A percentile compares a stretch with the other conserved stretches of the same genome.
These are phyloP conservation scores for Periconia digitata DNA, from an alignment of 2,329 filamentous ascomycete genomes.

Conservation along the genomic window DNA sequence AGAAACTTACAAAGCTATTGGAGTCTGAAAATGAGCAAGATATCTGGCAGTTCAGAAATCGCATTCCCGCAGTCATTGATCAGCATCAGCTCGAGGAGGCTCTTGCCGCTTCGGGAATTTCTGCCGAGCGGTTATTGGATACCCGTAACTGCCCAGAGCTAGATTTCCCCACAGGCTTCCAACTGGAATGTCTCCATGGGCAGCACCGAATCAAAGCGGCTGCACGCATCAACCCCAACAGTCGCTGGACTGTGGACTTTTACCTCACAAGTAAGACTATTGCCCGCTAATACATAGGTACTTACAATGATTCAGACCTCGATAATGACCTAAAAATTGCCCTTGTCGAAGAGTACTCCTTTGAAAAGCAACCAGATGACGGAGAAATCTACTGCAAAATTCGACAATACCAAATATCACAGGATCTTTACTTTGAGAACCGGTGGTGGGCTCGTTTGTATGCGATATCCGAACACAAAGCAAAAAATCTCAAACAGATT, in stretches of 20 bases:
- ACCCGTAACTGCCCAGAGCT: conserved; percentile 7
- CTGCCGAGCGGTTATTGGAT: conserved; percentile 8
- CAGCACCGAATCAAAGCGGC: conserved; percentile 7
- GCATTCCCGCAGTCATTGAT: conserved; percentile 33
- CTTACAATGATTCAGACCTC: conserved; percentile 12
- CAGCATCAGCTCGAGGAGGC: conserved; percentile 22
- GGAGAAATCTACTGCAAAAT: conserved; percentile 20
- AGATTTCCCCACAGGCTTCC: conserved; percentile 9
- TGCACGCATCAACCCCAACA: conserved; percentile 1
- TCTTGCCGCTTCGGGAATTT: conserved; percentile 11
- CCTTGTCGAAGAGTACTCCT: conserved; percentile 14
- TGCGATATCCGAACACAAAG: conserved; percentile 18
- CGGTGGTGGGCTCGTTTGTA: conserved; percentile 27
- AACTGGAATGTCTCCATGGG: conserved; percentile 8
- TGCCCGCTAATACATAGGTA: conserved; percentile 4
- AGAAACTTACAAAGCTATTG: conserved; percentile 10
- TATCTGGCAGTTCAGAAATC: conserved; percentile 28
- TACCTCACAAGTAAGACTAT: conserved; percentile 7
- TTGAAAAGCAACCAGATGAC: conserved; percentile 11
- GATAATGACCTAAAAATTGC: conserved; percentile 9
- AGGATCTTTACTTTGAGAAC: conserved; percentile 19
- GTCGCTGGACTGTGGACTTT: conserved; percentile 7
- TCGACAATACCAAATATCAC: conserved; percentile 19
- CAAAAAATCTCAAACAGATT: conserved; percentile 26
- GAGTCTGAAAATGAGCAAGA: conserved; percentile 18